Percentiles rank a stretch among this genome's conserved stretches.
Evolutionary conservation across 179 eudicot species (phyloP).

Genomic region (Heliamphora pulchella): DNA sequence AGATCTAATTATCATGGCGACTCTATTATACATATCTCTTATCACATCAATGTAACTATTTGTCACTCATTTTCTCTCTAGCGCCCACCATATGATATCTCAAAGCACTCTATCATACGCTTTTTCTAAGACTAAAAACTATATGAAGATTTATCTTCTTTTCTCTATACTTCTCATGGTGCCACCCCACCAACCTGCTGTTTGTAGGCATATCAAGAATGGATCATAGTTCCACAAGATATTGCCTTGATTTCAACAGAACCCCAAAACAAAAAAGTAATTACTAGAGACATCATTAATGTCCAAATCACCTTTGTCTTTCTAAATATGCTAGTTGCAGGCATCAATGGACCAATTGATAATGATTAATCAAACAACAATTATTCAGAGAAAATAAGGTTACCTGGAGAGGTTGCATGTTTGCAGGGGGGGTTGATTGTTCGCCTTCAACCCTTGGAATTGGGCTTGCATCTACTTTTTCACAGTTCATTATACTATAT

Average conservation of each 20-base stretch:
- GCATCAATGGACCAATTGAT: neutral
- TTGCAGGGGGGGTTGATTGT: slow-evolving; percentile 16
- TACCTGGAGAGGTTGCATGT: slow-evolving; percentile 38
- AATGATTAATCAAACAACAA: neutral
- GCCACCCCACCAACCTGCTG: slow-evolving; percentile 9
- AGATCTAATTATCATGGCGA: too few species aligned
- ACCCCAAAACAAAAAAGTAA: slow-evolving; percentile 10
- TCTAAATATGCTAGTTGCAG: neutral
- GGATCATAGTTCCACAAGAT: neutral
- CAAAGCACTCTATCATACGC: too few species aligned
- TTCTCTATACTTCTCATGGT: too few species aligned
- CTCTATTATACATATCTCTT: too few species aligned
- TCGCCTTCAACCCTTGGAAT: slow-evolving; percentile 20
- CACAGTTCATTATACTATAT: slow-evolving; percentile 9
- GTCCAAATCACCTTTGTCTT: neutral
- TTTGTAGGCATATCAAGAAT: slow-evolving; percentile 1
- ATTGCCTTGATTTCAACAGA: slow-evolving; percentile 1
- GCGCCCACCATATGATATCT: too few species aligned
- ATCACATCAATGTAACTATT: too few species aligned
- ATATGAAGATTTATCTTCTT: too few species aligned
- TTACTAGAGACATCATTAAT: slow-evolving; percentile 3
- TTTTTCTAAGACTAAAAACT: too few species aligned
- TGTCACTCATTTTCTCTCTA: too few species aligned
- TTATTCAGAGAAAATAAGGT: neutral
- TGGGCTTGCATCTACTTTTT: slow-evolving; percentile 19